Evolutionary conservation across 257 asterid species (phyloP).

Genomic region (Ehretia macrophylla): DNA sequence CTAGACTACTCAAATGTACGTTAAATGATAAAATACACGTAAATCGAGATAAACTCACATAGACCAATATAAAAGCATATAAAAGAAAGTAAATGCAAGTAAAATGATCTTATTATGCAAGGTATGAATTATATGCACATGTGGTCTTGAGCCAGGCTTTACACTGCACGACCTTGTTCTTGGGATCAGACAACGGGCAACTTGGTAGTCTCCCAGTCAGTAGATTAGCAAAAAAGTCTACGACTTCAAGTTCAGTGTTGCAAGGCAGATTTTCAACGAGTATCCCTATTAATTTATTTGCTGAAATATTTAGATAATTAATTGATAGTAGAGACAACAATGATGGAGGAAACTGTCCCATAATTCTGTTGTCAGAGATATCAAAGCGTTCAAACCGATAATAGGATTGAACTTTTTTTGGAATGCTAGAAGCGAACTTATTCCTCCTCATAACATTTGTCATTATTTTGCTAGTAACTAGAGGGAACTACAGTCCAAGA

Average conservation of each 20-base stretch:
- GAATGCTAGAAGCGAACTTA: slow-evolving; percentile 53
- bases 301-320: slow-evolving; percentile 48
- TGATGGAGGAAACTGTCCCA: slow-evolving; percentile 72
- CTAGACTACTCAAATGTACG: no score
- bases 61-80: no score
- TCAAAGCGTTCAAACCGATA: slow-evolving; percentile 56
- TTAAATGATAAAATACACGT: no score
- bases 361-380: slow-evolving; percentile 63
- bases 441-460: slow-evolving; percentile 55
- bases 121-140: no score
- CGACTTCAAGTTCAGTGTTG: slow-evolving; percentile 43
- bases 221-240: slow-evolving; percentile 64
- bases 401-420: slow-evolving; percentile 52
- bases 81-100: no score
- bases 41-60: no score
- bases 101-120: no score
- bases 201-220: slow-evolving; percentile 71
- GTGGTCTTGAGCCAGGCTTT: no score
- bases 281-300: slow-evolving; percentile 72
- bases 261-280: slow-evolving; percentile 54
- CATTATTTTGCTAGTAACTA: slow-evolving; percentile 38
- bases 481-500: slow-evolving; percentile 72
- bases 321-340: slow-evolving; percentile 65
- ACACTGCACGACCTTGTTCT: slow-evolving; percentile 34
- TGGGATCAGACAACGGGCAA: slow-evolving; percentile 29